These are phyloP conservation scores for Saturnispora hagleri DNA, from an alignment of 805 yeast species.

Conservation along the genomic window DNA sequence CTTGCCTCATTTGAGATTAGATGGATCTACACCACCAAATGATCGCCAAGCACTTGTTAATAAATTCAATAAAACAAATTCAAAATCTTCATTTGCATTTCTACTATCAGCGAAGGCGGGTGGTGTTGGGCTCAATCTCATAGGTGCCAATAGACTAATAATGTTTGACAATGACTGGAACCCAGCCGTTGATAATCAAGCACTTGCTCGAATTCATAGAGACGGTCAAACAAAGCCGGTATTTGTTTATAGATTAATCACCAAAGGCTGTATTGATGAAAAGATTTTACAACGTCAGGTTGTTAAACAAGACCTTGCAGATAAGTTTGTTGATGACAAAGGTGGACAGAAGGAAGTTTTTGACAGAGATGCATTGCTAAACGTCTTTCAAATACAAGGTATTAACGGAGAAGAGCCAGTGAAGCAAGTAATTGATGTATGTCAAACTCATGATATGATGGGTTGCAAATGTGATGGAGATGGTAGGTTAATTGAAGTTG, in stretches of 20 bases:
- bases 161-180: slow-evolving; percentile 96
- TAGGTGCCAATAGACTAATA: slow-evolving; percentile 82
- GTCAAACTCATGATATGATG: slow-evolving; percentile 73
- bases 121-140: slow-evolving; percentile 82
- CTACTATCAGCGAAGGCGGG: slow-evolving; percentile 85
- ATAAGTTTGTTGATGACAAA: slow-evolving; percentile 47
- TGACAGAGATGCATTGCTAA: slow-evolving; percentile 56
- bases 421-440: slow-evolving; percentile 29
- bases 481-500: slow-evolving; percentile 29
- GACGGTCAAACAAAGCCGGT: slow-evolving; percentile 84
- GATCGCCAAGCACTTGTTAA: slow-evolving; percentile 58
- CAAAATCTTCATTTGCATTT: slow-evolving; percentile 46
- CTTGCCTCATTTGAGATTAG: slow-evolving; percentile 53
- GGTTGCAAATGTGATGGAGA: slow-evolving; percentile 53
- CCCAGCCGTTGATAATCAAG: slow-evolving; percentile 85
- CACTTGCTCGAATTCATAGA: slow-evolving; percentile 91
- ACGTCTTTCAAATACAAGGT: slow-evolving; percentile 51
- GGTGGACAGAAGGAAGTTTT: slow-evolving; percentile 52
- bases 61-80: slow-evolving; percentile 47
- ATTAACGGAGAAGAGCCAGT: slow-evolving; percentile 14
- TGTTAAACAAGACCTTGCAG: slow-evolving; percentile 72
- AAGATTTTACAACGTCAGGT: slow-evolving; percentile 88
- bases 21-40: slow-evolving; percentile 72
- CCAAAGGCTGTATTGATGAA: slow-evolving; percentile 90
- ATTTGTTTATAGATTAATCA: slow-evolving; percentile 69